phyloP scores from a whole-genome alignment of 176 grass and related monocot genomes.

The Phragmites australis region DNA sequence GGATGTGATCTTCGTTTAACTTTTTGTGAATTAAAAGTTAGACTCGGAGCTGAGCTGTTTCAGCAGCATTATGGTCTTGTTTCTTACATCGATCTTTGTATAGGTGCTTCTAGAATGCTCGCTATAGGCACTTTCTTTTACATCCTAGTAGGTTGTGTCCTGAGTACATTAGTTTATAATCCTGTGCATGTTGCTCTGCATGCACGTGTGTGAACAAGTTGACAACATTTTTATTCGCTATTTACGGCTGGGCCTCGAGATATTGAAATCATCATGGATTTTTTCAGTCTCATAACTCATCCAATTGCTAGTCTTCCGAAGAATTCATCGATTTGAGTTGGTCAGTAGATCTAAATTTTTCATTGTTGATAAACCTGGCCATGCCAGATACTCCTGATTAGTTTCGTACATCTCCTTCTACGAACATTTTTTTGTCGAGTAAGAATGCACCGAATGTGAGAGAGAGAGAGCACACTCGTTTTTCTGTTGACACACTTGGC shows the following conservation, averaged over 20 bases:
- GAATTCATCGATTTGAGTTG: not conserved
- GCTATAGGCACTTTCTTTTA: not conserved
- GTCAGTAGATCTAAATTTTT: not conserved
- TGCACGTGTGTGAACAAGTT: not conserved
- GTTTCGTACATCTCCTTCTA: not conserved
- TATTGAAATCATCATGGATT: not conserved
- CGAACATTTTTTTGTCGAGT: not conserved
- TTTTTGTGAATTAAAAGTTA: conserved; percentile 24
- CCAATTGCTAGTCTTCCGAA: not conserved
- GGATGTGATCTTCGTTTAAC: not conserved
- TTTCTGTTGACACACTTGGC: not conserved
- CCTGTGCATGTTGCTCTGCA: not conserved
- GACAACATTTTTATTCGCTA: not conserved
- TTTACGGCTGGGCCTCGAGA: not conserved
- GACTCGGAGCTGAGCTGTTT: not conserved
- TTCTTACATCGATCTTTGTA: not conserved
- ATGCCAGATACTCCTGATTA: not conserved
- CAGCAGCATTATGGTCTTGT: not conserved
- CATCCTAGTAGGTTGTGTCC: not conserved
- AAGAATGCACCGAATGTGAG: not conserved
- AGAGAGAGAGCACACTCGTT: not conserved
- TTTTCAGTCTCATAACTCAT: not conserved
- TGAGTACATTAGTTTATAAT: not conserved
- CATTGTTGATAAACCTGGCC: not conserved
- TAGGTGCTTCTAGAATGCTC: conserved; percentile 16